Conservation (phyloP, 805 yeast species). For the Kazachstania kunashirensis region DNA sequence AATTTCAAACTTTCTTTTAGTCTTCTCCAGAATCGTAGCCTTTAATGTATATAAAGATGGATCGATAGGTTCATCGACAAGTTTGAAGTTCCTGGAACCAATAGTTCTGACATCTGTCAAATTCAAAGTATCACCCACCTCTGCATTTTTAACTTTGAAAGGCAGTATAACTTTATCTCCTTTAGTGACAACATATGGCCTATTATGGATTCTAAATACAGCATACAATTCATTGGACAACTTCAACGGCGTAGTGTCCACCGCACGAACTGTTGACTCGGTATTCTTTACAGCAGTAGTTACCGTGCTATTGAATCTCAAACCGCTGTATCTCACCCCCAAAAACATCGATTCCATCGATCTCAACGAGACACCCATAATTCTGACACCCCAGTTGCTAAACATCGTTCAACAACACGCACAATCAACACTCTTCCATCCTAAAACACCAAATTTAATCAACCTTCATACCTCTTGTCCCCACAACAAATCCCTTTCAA, state of each 20-base stretch:
- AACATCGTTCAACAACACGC: too few species aligned
- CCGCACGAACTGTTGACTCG: neutral
- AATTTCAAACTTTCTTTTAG: constrained; percentile 66
- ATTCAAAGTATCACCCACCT: constrained; percentile 72
- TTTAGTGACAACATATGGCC: constrained; percentile 79
- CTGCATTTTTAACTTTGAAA: constrained; percentile 61
- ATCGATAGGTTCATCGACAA: constrained; percentile 46
- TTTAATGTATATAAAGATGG: constrained; percentile 47
- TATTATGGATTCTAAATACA: constrained; percentile 65
- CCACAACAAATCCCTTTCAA: too few species aligned
- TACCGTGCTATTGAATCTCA: constrained; percentile 2
- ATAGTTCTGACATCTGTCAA: constrained; percentile 69
- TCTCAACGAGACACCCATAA: too few species aligned
- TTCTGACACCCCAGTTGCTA: too few species aligned
- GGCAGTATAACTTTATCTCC: constrained; percentile 84
- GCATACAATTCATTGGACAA: constrained; percentile 70
- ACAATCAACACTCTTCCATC: too few species aligned
- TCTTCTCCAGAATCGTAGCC: constrained; percentile 79
- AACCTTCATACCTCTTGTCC: too few species aligned
- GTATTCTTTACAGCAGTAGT: neutral
- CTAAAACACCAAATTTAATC: too few species aligned
- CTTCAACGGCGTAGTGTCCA: constrained; percentile 52
- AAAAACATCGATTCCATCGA: too few species aligned
- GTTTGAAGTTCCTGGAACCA: constrained; percentile 78
- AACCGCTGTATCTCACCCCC: too few species aligned